Percentiles rank a stretch among this genome's conserved stretches.
phyloP scores from a whole-genome alignment of 495 filamentous ascomycete genomes.

The Penicillium waksmanii region DNA sequence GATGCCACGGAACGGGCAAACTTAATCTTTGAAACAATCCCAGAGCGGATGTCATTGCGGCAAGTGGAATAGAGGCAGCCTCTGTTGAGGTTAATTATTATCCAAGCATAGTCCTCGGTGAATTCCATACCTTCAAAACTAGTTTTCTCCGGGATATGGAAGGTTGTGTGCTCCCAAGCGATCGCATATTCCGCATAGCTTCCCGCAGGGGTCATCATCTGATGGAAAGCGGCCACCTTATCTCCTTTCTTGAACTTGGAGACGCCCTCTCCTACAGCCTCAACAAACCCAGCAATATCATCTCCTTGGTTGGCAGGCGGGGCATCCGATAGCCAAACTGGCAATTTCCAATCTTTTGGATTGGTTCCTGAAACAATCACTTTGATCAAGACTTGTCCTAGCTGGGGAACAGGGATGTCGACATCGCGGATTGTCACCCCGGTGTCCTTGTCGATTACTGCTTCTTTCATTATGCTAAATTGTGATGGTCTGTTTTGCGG shows the following conservation, averaged over 20 bases:
- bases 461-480: neutral
- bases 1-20: slow-evolving; percentile 68
- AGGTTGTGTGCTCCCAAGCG: slow-evolving; percentile 65
- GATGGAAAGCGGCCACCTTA: neutral
- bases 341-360: neutral
- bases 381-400: neutral
- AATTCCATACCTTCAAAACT: slow-evolving; percentile 63
- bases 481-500: neutral
- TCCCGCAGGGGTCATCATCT: slow-evolving; percentile 47
- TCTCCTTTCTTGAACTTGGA: neutral
- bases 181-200: slow-evolving; percentile 75
- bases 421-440: neutral
- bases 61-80: slow-evolving; percentile 71
- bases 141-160: slow-evolving; percentile 65
- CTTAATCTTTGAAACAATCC: slow-evolving; percentile 61
- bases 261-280: neutral
- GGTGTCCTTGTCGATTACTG: neutral
- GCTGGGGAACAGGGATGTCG: neutral
- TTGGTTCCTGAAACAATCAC: neutral
- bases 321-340: neutral
- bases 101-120: neutral
- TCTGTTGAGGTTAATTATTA: slow-evolving; percentile 36
- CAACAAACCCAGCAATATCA: neutral
- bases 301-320: neutral
- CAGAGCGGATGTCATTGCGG: slow-evolving; percentile 73